These are phyloP conservation scores for Ustilago sp. DNA, from an alignment of 1,284 basidiomycete genomes.

Conservation along the genomic window DNA sequence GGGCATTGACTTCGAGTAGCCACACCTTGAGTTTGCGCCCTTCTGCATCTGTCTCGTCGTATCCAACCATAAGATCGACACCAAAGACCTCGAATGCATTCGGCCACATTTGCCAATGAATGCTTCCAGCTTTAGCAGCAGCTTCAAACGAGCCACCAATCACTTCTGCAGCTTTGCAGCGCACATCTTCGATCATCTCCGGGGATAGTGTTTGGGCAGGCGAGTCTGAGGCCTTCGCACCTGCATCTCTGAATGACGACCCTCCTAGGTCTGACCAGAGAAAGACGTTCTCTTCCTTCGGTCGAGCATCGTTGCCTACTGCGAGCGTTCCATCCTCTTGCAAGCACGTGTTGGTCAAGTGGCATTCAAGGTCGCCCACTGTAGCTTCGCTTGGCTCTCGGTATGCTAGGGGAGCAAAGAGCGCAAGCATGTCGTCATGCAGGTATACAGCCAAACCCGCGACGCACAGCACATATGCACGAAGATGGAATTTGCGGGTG, in stretches of 20 bases:
- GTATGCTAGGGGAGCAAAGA: conserved; percentile 75
- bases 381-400: conserved; percentile 40
- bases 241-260: conserved; percentile 64
- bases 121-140: conserved; percentile 79
- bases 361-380: conserved; percentile 77
- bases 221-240: conserved; percentile 64
- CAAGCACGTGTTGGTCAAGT: conserved; percentile 96
- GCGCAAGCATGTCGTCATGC: conserved; percentile 83
- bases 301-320: conserved; percentile 37
- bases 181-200: conserved; percentile 71
- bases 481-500: conserved; percentile 81
- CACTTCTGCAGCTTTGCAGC: conserved; percentile 62
- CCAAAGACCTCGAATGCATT: conserved; percentile 97
- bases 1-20: conserved; percentile 91
- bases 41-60: conserved; percentile 10
- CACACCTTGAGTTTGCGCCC: conserved; percentile 74
- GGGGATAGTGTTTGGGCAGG: conserved; percentile 42
- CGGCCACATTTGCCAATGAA: conserved; percentile 87
- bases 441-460: conserved; percentile 72
- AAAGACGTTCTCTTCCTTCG: conserved; percentile 60
- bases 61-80: conserved; percentile 85
- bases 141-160: conserved; percentile 87
- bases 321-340: conserved; percentile 72
- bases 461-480: conserved; percentile 88
- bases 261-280: conserved; percentile 64